Conservation (phyloP, 1,284 basidiomycete species). For the Marasmius fiardii region DNA sequence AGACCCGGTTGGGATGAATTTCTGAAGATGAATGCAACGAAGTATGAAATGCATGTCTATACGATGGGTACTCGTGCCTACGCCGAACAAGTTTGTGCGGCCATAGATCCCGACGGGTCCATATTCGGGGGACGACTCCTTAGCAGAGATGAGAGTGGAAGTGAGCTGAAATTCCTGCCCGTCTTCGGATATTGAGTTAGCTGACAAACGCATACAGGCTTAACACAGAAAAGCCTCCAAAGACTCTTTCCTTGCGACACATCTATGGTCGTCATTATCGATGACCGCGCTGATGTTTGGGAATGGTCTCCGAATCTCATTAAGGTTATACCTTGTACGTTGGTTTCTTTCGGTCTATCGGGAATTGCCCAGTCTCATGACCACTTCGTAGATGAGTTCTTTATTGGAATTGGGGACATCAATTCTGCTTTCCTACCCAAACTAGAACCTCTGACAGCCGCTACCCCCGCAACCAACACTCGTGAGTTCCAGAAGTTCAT, state of each 20-base stretch:
- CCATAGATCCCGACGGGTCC: conserved; percentile 87
- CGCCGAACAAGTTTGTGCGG: conserved; percentile 91
- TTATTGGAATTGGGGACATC: conserved; percentile 98
- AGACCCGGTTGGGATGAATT: conserved; percentile 90
- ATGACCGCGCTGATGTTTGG: conserved; percentile 98
- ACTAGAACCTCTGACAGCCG: conserved; percentile 47
- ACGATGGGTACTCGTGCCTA: conserved; percentile 99
- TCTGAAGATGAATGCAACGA: conserved; percentile 64
- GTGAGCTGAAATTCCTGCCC: conserved; percentile 45
- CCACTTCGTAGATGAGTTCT: conserved; percentile 83
- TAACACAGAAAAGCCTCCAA: conserved; percentile 89
- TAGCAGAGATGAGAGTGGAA: conserved; percentile 94
- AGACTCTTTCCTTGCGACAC: conserved; percentile 95
- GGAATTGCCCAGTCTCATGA: conserved; percentile 8
- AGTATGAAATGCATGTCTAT: conserved; percentile 99
- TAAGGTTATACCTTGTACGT: conserved; percentile 93
- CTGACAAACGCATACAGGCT: conserved; percentile 38
- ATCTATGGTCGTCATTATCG: conserved; percentile 99
- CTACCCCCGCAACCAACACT: conserved; percentile 19
- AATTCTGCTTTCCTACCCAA: conserved; percentile 92
- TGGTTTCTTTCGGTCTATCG: not conserved
- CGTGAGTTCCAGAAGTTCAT: not conserved
- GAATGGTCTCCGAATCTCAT: conserved; percentile 93
- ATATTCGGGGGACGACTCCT: conserved; percentile 88
- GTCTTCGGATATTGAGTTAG: conserved; percentile 7